Conservation (phyloP, 306 rosid genomes). For the Chamaecrista fasciculata region DNA sequence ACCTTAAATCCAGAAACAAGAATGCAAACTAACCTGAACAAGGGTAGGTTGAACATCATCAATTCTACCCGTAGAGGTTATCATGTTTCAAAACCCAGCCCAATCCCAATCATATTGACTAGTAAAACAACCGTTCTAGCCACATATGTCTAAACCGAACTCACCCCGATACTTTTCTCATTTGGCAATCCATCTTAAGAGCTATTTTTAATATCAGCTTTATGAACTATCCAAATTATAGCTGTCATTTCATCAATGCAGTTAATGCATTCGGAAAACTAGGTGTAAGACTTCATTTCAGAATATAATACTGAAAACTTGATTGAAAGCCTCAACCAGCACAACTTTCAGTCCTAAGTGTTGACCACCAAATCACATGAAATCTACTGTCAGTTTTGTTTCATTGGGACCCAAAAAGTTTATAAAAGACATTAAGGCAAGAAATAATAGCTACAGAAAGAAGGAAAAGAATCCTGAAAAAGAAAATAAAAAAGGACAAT, state of each 20-base stretch:
- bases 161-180: background rate
- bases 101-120: background rate
- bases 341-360: background rate
- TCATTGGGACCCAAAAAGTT: background rate
- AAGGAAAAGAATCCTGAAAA: background rate
- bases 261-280: background rate
- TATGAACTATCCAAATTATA: background rate
- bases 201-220: background rate
- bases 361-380: background rate
- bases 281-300: background rate
- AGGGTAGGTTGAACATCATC: background rate
- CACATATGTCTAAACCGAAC: background rate
- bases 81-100: too few species aligned
- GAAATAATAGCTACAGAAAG: background rate
- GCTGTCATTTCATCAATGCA: background rate
- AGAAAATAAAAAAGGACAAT: background rate
- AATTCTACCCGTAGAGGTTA: too few species aligned
- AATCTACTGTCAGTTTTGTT: background rate
- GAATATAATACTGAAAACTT: background rate
- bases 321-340: background rate
- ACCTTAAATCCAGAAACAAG: background rate
- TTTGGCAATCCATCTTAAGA: background rate
- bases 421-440: background rate
- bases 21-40: background rate
- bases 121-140: background rate